Conservation (phyloP, 768 basidiomycete species). For the Termitomyces sp. region DNA sequence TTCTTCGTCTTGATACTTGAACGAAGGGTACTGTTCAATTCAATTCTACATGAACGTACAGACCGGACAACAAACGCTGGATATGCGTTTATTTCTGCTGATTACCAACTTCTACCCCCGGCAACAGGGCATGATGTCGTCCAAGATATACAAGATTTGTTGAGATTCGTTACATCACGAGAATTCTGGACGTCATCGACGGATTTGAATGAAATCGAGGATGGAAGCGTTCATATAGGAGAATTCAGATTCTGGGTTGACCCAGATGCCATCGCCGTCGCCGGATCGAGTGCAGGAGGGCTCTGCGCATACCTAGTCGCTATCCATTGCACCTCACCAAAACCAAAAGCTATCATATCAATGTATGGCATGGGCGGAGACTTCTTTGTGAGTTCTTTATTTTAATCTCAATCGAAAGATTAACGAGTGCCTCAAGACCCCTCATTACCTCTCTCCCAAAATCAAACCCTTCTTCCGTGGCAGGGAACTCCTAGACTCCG, state of each 20-base stretch:
- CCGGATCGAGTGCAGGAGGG: constrained; percentile 60
- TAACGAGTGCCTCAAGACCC: constrained; percentile 30
- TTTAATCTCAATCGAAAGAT: neutral
- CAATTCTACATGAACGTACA: constrained; percentile 18
- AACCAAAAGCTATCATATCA: constrained; percentile 51
- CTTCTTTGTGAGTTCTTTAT: constrained; percentile 36
- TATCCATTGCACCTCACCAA: constrained; percentile 43
- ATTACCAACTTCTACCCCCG: constrained; percentile 57
- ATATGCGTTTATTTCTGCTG: constrained; percentile 56
- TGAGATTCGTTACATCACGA: constrained; percentile 37
- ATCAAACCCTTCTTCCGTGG: constrained; percentile 48
- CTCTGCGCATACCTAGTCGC: constrained; percentile 63
- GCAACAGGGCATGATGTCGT: constrained; percentile 55
- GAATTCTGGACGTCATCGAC: constrained; percentile 15
- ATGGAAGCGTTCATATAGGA: neutral
- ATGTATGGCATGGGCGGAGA: constrained; percentile 67
- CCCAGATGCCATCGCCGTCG: constrained; percentile 40
- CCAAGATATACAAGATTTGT: constrained; percentile 54
- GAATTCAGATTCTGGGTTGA: constrained; percentile 34
- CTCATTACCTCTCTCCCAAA: constrained; percentile 50
- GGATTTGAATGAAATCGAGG: neutral
- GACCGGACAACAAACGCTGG: constrained; percentile 46
- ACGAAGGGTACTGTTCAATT: neutral
- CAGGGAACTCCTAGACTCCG: constrained; percentile 50
- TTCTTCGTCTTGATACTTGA: constrained; percentile 13